Percentiles rank a stretch among this genome's conserved stretches.
phyloP scores from a whole-genome alignment of 2,329 filamentous ascomycete species.

The Aspergillus novofumigatus region DNA sequence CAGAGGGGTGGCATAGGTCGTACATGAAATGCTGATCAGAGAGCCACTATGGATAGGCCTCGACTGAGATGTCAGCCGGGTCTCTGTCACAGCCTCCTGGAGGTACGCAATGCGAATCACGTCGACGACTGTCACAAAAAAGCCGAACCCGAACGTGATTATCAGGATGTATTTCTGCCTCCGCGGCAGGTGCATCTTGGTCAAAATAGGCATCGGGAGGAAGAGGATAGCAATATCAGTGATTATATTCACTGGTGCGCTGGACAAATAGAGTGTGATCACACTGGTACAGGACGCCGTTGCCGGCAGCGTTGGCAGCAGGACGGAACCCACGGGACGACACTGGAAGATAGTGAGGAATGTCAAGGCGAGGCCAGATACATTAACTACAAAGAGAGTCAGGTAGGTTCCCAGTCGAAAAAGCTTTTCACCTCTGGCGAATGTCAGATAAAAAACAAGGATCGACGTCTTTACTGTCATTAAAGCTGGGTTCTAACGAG shows the following conservation, averaged over 20 bases:
- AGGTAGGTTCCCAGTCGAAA: conserved; percentile 76
- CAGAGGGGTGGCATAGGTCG: not conserved
- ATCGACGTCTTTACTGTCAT: conserved; percentile 95
- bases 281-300: conserved; percentile 56
- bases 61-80: conserved; percentile 26
- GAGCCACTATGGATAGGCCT: conserved; percentile 32
- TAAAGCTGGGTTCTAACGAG: conserved; percentile 69
- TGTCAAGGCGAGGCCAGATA: conserved; percentile 73
- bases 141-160: conserved; percentile 77
- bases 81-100: conserved; percentile 59
- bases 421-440: conserved; percentile 73
- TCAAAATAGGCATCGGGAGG: conserved; percentile 82
- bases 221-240: conserved; percentile 86
- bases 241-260: conserved; percentile 85
- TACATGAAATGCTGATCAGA: conserved; percentile 51
- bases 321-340: conserved; percentile 68
- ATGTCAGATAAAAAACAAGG: conserved; percentile 79
- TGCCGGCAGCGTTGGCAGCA: conserved; percentile 39
- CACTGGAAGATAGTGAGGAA: conserved; percentile 88
- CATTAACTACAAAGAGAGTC: conserved; percentile 72
- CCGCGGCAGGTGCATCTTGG: conserved; percentile 74
- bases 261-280: conserved; percentile 63
- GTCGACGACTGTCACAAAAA: conserved; percentile 84
- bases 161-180: conserved; percentile 87
- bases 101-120: conserved; percentile 87